These are phyloP conservation scores for Pontederia crassipes DNA, from an alignment of 176 grass and related monocot species.

Conservation along the genomic window DNA sequence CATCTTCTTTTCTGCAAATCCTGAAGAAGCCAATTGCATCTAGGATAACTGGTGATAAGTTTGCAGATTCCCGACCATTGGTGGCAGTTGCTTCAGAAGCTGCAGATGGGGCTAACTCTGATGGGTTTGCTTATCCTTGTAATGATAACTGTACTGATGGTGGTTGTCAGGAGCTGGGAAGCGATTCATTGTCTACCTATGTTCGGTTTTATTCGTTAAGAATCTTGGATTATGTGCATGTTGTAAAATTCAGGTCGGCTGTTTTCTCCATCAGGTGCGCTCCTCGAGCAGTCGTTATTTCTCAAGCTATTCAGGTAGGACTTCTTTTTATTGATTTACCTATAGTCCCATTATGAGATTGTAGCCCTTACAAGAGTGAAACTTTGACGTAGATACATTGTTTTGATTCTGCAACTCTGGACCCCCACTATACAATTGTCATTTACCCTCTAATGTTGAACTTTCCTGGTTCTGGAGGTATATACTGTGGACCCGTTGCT, in stretches of 20 bases:
- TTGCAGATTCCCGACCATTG: conserved; percentile 61
- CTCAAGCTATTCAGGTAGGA: conserved; percentile 74
- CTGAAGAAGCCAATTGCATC: conserved; percentile 61
- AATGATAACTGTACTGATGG: conserved; percentile 32
- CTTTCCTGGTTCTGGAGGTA: conserved; percentile 25
- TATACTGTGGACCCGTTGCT: conserved; percentile 72
- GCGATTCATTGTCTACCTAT: conserved; percentile 38
- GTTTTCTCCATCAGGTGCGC: conserved; percentile 81
- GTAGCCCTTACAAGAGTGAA: background rate
- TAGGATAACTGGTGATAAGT: conserved; percentile 40
- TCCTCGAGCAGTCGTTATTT: conserved; percentile 70
- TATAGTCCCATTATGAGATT: background rate
- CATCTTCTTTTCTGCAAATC: conserved; percentile 80
- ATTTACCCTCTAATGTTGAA: conserved; percentile 48
- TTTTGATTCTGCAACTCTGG: conserved; percentile 69
- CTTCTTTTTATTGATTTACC: conserved; percentile 10
- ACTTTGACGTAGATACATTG: conserved; percentile 82
- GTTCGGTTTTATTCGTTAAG: conserved; percentile 85
- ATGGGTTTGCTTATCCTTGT: conserved; percentile 28
- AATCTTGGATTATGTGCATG: conserved; percentile 64
- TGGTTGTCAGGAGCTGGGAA: conserved; percentile 30
- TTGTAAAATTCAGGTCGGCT: conserved; percentile 62
- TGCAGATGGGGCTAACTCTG: conserved; percentile 37
- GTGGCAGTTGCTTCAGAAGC: conserved; percentile 55
- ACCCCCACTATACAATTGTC: conserved; percentile 63